Conservation (phyloP, 495 filamentous ascomycete species). For the Chaetomium fimeti region DNA sequence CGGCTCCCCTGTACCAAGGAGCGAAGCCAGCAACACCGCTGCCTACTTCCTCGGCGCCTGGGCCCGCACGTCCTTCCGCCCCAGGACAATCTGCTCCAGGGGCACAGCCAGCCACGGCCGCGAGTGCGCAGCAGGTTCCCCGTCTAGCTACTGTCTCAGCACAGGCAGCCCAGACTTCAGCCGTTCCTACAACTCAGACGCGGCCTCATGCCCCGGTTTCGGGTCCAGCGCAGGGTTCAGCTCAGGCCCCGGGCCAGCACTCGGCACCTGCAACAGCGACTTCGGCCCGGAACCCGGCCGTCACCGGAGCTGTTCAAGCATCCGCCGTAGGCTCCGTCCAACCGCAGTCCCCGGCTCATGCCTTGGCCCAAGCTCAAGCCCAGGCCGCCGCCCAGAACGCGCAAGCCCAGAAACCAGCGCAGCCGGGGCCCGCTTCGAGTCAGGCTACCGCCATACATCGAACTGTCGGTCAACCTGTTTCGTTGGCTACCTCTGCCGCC, state of each 20-base stretch:
- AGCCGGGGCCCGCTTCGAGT: not conserved
- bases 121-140: slow-evolving; percentile 9
- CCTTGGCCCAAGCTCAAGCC: slow-evolving; percentile 6
- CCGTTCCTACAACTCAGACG: not conserved
- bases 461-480: not conserved
- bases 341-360: slow-evolving; percentile 9
- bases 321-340: not conserved
- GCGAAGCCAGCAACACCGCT: not conserved
- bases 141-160: not conserved
- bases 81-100: not conserved
- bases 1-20: not conserved
- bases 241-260: not conserved
- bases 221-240: not conserved
- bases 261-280: not conserved
- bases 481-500: not conserved
- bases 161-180: not conserved
- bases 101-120: not conserved
- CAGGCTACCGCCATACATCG: not conserved
- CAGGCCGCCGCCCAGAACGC: slow-evolving; percentile 6
- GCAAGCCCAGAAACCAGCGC: not conserved
- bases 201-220: not conserved
- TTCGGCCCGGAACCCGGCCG: not conserved
- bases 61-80: not conserved
- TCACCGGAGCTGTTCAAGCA: not conserved
- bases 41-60: not conserved